Evolutionary conservation across 139 green algal species (phyloP).

Genomic region (Penium margaritaceum): DNA sequence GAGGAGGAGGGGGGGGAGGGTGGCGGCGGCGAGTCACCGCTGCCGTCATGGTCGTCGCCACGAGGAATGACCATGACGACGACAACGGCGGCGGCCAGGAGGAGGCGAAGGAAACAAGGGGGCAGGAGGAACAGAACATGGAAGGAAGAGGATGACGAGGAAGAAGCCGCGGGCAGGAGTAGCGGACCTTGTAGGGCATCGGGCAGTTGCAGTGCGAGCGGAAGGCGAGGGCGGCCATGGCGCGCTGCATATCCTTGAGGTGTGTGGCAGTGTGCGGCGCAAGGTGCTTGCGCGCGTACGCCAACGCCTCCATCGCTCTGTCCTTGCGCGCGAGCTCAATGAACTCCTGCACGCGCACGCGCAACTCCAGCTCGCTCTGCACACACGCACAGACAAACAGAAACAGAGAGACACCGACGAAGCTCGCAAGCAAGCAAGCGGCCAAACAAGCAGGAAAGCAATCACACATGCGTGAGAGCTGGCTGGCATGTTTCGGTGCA

Average conservation of each 20-base stretch:
- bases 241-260: slow-evolving; percentile 74
- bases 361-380: slow-evolving; percentile 75
- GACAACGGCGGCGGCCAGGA: no score
- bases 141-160: no score
- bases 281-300: slow-evolving; percentile 69
- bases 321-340: slow-evolving; percentile 71
- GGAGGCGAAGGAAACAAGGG: no score
- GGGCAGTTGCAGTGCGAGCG: no score
- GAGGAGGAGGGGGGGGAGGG: no score
- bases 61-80: no score
- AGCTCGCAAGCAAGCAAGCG: no score
- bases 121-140: no score
- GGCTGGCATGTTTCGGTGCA: not conserved
- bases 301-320: slow-evolving; percentile 60
- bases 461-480: not conserved
- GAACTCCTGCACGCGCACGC: slow-evolving; percentile 81
- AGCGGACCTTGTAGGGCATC: no score
- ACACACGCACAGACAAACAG: not conserved
- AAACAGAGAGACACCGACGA: not conserved
- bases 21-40: no score
- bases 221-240: slow-evolving; percentile 71
- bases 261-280: slow-evolving; percentile 60
- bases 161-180: no score
- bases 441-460: not conserved
- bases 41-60: no score